These are phyloP conservation scores for Castanopsis chinensis DNA, from an alignment of 306 rosid species.

Conservation along the genomic window DNA sequence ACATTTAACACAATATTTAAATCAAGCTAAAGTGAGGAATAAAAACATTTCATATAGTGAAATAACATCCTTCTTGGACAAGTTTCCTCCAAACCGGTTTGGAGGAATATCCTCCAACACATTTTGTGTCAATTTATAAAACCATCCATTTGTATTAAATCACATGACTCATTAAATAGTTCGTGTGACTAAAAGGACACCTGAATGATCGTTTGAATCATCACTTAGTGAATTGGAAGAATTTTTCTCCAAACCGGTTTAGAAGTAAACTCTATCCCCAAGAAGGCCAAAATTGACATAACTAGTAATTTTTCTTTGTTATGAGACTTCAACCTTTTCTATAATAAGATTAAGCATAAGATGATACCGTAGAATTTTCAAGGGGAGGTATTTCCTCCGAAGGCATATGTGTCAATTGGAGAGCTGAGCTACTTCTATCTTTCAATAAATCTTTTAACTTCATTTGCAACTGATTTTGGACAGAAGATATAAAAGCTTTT, in stretches of 20 bases:
- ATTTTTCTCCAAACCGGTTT: too few relatives aligned
- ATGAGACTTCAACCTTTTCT: not conserved
- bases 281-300: not conserved
- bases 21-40: not conserved
- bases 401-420: conserved; percentile 19
- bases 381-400: conserved; percentile 34
- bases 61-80: too few relatives aligned
- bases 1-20: not conserved
- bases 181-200: too few relatives aligned
- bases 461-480: conserved; percentile 33
- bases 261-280: too few relatives aligned
- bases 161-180: too few relatives aligned
- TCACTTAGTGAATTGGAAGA: too few relatives aligned
- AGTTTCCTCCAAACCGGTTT: too few relatives aligned
- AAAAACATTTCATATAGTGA: not conserved
- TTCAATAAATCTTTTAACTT: conserved; percentile 29
- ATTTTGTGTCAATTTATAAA: too few relatives aligned
- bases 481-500: conserved; percentile 2
- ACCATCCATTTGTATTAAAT: too few relatives aligned
- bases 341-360: not conserved
- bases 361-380: conserved; percentile 45
- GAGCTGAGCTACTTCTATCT: conserved; percentile 39
- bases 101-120: too few relatives aligned
- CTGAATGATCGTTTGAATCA: too few relatives aligned
- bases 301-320: not conserved